A percentile compares a stretch with the other conserved stretches of the same genome.
These are phyloP conservation scores for Oryza meridionalis DNA, from an alignment of 176 grass and related monocot species.

Conservation along the genomic window DNA sequence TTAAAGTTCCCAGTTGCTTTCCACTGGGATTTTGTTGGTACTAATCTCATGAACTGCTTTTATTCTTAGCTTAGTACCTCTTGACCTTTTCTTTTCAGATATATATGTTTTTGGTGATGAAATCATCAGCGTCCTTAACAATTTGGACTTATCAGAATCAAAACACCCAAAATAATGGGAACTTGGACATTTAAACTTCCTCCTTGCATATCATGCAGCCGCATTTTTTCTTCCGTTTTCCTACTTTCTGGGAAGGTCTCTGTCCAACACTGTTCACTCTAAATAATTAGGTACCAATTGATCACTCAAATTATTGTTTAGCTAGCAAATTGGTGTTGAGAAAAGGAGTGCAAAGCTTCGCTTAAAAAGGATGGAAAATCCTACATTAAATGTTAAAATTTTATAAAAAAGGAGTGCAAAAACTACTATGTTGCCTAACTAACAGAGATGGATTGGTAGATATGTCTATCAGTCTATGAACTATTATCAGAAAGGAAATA, in stretches of 20 bases:
- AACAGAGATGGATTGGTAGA: no score
- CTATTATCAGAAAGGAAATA: no score
- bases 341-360: neutral
- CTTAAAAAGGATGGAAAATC: neutral
- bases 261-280: neutral
- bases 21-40: slow-evolving; percentile 40
- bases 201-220: slow-evolving; percentile 27
- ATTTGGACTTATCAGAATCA: neutral
- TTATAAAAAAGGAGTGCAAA: neutral
- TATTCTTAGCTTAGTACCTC: neutral
- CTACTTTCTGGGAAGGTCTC: neutral
- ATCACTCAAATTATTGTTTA: neutral
- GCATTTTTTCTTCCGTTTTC: slow-evolving; percentile 10
- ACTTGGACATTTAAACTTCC: neutral
- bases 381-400: no score
- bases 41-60: neutral
- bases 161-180: neutral
- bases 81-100: neutral
- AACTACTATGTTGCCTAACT: no score
- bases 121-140: slow-evolving; percentile 1
- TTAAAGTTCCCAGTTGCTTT: slow-evolving; percentile 32
- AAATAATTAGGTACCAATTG: neutral
- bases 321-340: neutral
- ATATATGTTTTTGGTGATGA: neutral
- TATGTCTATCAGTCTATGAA: no score